These are phyloP conservation scores for Colletotrichum tofieldiae DNA, from an alignment of 2,329 filamentous ascomycete species.

Conservation along the genomic window DNA sequence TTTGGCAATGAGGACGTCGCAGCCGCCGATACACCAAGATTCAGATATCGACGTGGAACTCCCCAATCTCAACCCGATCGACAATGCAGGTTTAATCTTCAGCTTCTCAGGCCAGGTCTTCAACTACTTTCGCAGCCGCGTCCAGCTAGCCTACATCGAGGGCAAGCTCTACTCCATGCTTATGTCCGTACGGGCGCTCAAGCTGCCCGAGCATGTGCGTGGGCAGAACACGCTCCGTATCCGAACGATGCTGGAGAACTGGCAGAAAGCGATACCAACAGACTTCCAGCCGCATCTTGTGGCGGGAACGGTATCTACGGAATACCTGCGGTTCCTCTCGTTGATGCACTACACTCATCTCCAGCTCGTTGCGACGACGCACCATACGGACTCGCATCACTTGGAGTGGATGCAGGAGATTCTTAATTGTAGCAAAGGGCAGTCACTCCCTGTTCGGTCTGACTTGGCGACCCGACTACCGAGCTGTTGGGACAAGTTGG, in stretches of 20 bases:
- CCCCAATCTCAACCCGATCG: slow-evolving; percentile 11
- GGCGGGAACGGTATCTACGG: neutral
- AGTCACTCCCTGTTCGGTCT: neutral
- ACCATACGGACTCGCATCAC: slow-evolving; percentile 35
- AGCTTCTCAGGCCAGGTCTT: slow-evolving; percentile 23
- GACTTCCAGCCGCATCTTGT: slow-evolving; percentile 29
- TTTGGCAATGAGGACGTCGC: slow-evolving; percentile 20
- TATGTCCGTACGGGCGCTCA: slow-evolving; percentile 21
- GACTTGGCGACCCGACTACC: neutral
- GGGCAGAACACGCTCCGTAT: slow-evolving; percentile 16
- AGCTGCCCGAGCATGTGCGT: slow-evolving; percentile 12
- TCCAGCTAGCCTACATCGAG: slow-evolving; percentile 40
- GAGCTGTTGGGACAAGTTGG: slow-evolving; percentile 35
- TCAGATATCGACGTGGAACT: slow-evolving; percentile 39
- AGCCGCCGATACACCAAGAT: slow-evolving; percentile 39
- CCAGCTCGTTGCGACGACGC: slow-evolving; percentile 22
- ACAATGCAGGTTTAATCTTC: slow-evolving; percentile 25
- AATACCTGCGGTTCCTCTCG: slow-evolving; percentile 25
- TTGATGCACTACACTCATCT: slow-evolving; percentile 37
- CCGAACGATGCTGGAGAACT: slow-evolving; percentile 32
- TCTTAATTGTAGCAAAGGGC: slow-evolving; percentile 11
- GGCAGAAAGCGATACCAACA: slow-evolving; percentile 21
- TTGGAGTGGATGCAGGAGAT: slow-evolving; percentile 29
- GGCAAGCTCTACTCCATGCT: slow-evolving; percentile 40
- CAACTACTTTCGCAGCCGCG: slow-evolving; percentile 36